phyloP scores from a whole-genome alignment of 2,329 filamentous ascomycete genomes.

The Cladophialophora bantiana region DNA sequence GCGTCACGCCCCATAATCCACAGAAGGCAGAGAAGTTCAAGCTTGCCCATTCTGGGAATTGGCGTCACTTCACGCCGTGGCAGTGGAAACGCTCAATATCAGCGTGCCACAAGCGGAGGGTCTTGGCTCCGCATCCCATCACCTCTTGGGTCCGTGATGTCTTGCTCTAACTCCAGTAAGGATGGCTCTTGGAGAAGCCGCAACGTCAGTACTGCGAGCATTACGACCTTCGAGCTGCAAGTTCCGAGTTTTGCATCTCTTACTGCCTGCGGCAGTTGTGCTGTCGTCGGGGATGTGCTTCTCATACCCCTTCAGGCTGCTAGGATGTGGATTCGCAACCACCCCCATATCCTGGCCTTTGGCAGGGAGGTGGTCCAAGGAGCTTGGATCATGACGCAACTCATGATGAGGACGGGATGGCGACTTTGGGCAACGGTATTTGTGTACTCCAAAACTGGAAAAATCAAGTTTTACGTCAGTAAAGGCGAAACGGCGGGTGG shows the following conservation, averaged over 20 bases:
- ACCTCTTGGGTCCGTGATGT: constrained; percentile 24
- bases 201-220: constrained; percentile 28
- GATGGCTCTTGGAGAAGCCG: constrained; percentile 18
- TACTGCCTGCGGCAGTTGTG: constrained; percentile 12
- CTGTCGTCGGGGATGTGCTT: constrained; percentile 26
- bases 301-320: constrained; percentile 32
- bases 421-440: constrained; percentile 33
- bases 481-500: constrained; percentile 30
- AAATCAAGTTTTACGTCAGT: constrained; percentile 27
- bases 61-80: constrained; percentile 1
- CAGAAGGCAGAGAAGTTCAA: constrained; percentile 29
- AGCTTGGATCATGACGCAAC: constrained; percentile 35
- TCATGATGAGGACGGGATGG: constrained; percentile 31
- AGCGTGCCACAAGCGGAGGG: constrained; percentile 15
- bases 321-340: constrained; percentile 36
- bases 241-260: constrained; percentile 23
- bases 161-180: constrained; percentile 14
- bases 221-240: constrained; percentile 28
- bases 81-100: constrained; percentile 3
- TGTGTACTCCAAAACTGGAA: constrained; percentile 39
- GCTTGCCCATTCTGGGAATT: constrained; percentile 24
- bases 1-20: background rate
- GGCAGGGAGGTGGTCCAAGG: constrained; percentile 26
- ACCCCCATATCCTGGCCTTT: constrained; percentile 29
- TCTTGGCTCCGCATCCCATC: constrained; percentile 28